phyloP scores from a whole-genome alignment of 768 basidiomycete genomes.

The Kwoniella botswanensis region DNA sequence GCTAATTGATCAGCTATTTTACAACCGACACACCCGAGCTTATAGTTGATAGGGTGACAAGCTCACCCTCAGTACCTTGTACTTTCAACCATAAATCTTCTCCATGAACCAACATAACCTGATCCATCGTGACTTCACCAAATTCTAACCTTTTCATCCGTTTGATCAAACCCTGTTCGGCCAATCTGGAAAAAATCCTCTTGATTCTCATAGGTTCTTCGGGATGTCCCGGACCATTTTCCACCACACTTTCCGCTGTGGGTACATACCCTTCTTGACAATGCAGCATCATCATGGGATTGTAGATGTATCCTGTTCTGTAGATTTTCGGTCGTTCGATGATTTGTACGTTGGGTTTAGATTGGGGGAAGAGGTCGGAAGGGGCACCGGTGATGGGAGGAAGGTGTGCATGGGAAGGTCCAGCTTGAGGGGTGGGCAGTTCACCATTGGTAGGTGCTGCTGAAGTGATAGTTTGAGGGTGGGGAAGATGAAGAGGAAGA shows the following conservation, averaged over 20 bases:
- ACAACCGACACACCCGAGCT: neutral
- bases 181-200: conserved; percentile 72
- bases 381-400: conserved; percentile 1
- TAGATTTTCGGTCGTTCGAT: conserved; percentile 24
- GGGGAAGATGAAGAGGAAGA: neutral
- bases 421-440: neutral
- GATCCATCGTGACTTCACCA: conserved; percentile 72
- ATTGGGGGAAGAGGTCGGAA: neutral
- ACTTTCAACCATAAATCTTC: conserved; percentile 93
- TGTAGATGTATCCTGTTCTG: conserved; percentile 82
- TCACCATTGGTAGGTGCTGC: neutral
- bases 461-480: neutral
- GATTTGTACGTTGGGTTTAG: neutral
- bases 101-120: conserved; percentile 86
- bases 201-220: conserved; percentile 78
- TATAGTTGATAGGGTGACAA: neutral
- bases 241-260: conserved; percentile 56
- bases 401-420: conserved; percentile 10
- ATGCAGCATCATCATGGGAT: conserved; percentile 83
- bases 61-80: conserved; percentile 77
- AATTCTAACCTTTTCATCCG: conserved; percentile 81
- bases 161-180: conserved; percentile 65
- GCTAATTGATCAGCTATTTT: no score
- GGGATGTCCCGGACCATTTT: conserved; percentile 66
- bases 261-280: conserved; percentile 61